A percentile compares a stretch with the other conserved stretches of the same genome.
These are phyloP conservation scores for Nicotiana undulata DNA, from an alignment of 257 asterid species.

Conservation along the genomic window DNA sequence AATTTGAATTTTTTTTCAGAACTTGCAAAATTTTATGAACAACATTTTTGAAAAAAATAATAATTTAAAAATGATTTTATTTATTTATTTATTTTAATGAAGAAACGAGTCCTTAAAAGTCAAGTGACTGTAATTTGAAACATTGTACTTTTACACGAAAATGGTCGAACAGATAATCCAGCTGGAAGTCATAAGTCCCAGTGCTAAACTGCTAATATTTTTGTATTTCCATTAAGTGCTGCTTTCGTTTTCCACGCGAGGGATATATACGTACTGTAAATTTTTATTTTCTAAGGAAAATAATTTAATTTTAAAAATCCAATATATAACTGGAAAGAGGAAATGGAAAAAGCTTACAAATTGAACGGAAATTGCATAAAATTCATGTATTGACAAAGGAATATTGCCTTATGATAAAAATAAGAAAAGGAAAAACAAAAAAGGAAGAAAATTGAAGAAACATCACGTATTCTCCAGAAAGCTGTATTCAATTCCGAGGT, in stretches of 20 bases:
- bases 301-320: no score
- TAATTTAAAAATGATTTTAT: no score
- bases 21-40: no score
- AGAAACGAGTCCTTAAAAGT: not conserved
- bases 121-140: not conserved
- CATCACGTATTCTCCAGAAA: not conserved
- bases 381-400: not conserved
- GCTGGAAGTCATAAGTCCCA: not conserved
- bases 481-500: no score
- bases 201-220: not conserved
- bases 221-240: not conserved
- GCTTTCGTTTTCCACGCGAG: not conserved
- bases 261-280: not conserved
- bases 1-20: no score
- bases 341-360: no score
- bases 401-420: not conserved
- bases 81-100: no score
- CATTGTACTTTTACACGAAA: not conserved
- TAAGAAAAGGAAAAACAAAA: not conserved
- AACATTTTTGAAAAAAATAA: no score
- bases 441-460: not conserved
- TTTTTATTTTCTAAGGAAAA: not conserved
- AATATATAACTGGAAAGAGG: not conserved
- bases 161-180: not conserved
- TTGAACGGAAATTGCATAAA: no score